These are phyloP conservation scores for Plasmodium coatneyi DNA, from an alignment of 169 alveolate species.

Conservation along the genomic window DNA sequence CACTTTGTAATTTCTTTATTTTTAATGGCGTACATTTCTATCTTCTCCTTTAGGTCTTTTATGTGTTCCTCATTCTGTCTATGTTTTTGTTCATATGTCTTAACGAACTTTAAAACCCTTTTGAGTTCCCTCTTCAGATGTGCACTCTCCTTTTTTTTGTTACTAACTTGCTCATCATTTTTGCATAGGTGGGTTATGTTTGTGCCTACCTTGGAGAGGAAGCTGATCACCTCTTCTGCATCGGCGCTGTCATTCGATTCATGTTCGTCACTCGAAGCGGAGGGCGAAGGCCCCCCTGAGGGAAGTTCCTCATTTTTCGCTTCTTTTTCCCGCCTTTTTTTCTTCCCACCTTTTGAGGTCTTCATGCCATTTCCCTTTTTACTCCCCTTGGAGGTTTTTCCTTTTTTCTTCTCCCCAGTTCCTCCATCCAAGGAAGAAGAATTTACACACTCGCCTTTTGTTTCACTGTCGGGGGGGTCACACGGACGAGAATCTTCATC, in stretches of 20 bases:
- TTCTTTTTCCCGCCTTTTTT: neutral
- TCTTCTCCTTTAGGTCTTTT: constrained; percentile 19
- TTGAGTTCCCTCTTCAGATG: neutral
- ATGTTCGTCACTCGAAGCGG: neutral
- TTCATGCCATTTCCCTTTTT: neutral
- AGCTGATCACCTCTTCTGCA: neutral
- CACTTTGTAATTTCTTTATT: constrained; percentile 22
- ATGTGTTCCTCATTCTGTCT: neutral
- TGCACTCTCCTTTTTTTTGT: neutral
- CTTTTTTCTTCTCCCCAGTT: neutral
- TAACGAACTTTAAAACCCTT: neutral
- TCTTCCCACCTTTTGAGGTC: neutral
- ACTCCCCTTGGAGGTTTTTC: constrained; percentile 1
- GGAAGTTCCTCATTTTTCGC: neutral
- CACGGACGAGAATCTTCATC: neutral
- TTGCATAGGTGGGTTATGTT: neutral
- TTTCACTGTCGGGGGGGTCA: neutral
- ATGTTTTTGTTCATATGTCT: neutral
- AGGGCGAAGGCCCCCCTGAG: neutral
- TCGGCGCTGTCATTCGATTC: neutral
- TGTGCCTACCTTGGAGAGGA: neutral
- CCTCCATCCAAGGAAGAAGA: neutral
- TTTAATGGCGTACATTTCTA: constrained; percentile 6
- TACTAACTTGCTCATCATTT: neutral
- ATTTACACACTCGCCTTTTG: neutral